Evolutionary conservation across 495 filamentous ascomycete genomes (phyloP).

Genomic region (Parachaetomium inaequale): DNA sequence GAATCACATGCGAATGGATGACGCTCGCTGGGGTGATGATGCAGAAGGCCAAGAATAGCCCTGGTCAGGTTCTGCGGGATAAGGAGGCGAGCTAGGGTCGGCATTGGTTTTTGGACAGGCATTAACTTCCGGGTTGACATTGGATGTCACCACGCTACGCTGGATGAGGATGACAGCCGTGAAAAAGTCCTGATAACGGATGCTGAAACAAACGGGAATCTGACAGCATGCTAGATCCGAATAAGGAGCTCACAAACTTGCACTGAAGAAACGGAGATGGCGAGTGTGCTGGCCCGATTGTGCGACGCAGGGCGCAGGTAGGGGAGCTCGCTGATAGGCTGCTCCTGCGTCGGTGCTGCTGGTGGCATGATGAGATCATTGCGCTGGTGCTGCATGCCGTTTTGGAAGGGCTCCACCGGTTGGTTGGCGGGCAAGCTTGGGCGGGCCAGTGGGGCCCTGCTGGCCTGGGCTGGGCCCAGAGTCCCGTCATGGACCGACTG

Average conservation of each 20-base stretch:
- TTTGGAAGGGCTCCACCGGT: neutral
- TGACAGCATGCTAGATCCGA: neutral
- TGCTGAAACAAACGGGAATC: neutral
- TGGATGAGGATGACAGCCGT: neutral
- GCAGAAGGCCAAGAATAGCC: constrained; percentile 10
- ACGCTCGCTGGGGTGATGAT: constrained; percentile 17
- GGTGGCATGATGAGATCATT: constrained; percentile 39
- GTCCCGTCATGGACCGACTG: constrained; percentile 5
- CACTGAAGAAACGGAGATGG: neutral
- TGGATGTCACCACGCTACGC: constrained; percentile 1
- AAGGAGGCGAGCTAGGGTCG: constrained; percentile 9
- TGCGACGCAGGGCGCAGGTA: neutral
- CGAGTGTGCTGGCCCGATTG: neutral
- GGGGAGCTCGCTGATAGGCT: constrained; percentile 14
- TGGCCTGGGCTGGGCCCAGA: neutral
- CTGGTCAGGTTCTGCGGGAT: neutral
- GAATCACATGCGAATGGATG: constrained; percentile 30
- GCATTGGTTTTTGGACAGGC: neutral
- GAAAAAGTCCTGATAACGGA: neutral
- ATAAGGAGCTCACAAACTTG: neutral
- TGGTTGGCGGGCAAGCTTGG: neutral
- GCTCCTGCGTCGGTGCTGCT: constrained; percentile 13
- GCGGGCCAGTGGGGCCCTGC: neutral
- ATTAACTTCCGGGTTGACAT: neutral
- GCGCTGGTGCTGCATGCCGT: constrained; percentile 2